Conservation (phyloP, 2,329 filamentous ascomycete genomes). For the Decorospora gaudefroyi region DNA sequence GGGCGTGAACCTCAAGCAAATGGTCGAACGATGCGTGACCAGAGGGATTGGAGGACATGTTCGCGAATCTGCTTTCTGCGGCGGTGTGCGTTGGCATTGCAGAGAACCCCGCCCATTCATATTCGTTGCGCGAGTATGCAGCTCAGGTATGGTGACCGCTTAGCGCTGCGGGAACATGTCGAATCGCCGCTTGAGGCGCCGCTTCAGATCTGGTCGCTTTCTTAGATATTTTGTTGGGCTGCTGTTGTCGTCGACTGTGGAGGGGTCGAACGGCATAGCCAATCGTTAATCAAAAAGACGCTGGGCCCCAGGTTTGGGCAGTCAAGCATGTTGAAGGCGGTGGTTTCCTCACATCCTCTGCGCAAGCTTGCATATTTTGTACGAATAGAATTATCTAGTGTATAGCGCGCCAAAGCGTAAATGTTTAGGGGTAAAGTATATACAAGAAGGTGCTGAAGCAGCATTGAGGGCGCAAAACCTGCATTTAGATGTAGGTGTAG, state of each 20-base stretch:
- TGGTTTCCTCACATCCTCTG: not conserved
- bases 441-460: slow-evolving; percentile 6
- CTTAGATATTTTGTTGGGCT: not conserved
- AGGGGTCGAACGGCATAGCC: not conserved
- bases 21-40: slow-evolving; percentile 37
- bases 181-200: slow-evolving; percentile 20
- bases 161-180: slow-evolving; percentile 26
- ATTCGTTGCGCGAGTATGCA: slow-evolving; percentile 14
- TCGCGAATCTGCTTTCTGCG: slow-evolving; percentile 25
- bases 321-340: too few relatives aligned
- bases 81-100: slow-evolving; percentile 45
- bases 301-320: too few relatives aligned
- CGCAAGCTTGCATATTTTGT: slow-evolving; percentile 3
- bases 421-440: slow-evolving; percentile 11
- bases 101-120: slow-evolving; percentile 26
- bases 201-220: slow-evolving; percentile 11
- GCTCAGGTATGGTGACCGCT: slow-evolving; percentile 24
- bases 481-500: slow-evolving; percentile 49
- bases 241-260: not conserved
- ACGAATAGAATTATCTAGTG: not conserved
- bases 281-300: too few relatives aligned
- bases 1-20: slow-evolving; percentile 29
- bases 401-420: not conserved
- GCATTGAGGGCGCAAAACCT: not conserved
- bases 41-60: slow-evolving; percentile 38